A percentile compares a stretch with the other conserved stretches of the same genome.
These are phyloP conservation scores for Calvatia gigantea DNA, from an alignment of 768 basidiomycete genomes.

Conservation along the genomic window DNA sequence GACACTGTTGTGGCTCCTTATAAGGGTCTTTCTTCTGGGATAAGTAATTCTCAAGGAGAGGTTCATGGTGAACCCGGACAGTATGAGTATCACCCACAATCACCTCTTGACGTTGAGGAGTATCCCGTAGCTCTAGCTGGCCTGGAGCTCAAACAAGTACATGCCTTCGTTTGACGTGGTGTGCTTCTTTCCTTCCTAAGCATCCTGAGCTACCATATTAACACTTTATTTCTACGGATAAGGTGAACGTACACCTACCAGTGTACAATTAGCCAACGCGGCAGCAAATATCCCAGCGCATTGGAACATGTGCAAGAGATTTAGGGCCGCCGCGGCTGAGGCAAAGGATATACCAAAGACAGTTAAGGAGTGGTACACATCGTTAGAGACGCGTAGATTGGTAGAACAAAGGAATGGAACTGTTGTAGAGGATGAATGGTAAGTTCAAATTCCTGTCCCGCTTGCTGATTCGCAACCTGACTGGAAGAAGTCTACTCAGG, in stretches of 20 bases:
- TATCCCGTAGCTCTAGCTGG: constrained; percentile 57
- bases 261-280: constrained; percentile 53
- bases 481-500: constrained; percentile 53
- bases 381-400: constrained; percentile 37
- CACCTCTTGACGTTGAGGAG: constrained; percentile 52
- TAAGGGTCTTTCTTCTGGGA: neutral
- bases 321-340: constrained; percentile 41
- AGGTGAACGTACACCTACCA: constrained; percentile 82
- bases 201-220: neutral
- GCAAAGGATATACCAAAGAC: constrained; percentile 8
- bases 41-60: too few relatives aligned
- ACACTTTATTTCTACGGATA: neutral
- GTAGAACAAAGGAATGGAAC: constrained; percentile 59
- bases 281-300: constrained; percentile 65
- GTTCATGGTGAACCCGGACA: constrained; percentile 9
- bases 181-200: constrained; percentile 20
- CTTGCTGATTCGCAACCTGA: neutral
- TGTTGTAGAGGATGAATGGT: constrained; percentile 62
- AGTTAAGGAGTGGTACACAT: constrained; percentile 10
- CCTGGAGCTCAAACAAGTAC: constrained; percentile 65
- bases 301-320: constrained; percentile 65
- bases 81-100: constrained; percentile 30
- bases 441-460: constrained; percentile 18
- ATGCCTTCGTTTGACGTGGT: constrained; percentile 77
- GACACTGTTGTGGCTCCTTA: neutral